phyloP scores from a whole-genome alignment of 2,329 filamentous ascomycete species.

The Cadophora malorum region DNA sequence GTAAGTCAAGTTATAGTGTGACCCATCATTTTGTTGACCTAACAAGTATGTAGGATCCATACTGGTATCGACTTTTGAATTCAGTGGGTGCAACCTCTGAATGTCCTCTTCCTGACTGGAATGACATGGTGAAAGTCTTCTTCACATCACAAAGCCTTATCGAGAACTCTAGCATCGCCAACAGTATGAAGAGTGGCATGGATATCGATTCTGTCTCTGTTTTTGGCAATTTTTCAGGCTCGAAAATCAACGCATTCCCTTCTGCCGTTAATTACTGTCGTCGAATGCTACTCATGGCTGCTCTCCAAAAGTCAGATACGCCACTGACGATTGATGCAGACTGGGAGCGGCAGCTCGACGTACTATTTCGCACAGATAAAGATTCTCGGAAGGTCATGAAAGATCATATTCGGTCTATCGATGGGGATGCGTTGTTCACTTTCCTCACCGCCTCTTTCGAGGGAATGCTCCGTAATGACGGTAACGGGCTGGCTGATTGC shows the following conservation, averaged over 20 bases:
- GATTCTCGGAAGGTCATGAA: slow-evolving; percentile 65
- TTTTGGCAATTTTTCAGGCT: slow-evolving; percentile 49
- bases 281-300: slow-evolving; percentile 64
- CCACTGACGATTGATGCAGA: slow-evolving; percentile 68
- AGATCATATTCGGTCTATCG: slow-evolving; percentile 54
- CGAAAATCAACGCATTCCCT: slow-evolving; percentile 63
- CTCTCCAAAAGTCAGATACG: slow-evolving; percentile 45
- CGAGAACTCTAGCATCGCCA: slow-evolving; percentile 42
- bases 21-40: neutral
- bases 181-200: slow-evolving; percentile 48
- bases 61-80: slow-evolving; percentile 72
- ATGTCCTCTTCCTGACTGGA: slow-evolving; percentile 57
- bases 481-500: slow-evolving; percentile 52
- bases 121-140: slow-evolving; percentile 55
- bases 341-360: slow-evolving; percentile 83
- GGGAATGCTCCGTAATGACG: slow-evolving; percentile 56
- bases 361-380: slow-evolving; percentile 73
- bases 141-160: slow-evolving; percentile 51
- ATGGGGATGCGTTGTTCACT: slow-evolving; percentile 49
- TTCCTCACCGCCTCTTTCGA: slow-evolving; percentile 63
- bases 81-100: slow-evolving; percentile 52
- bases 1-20: slow-evolving; percentile 56
- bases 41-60: slow-evolving; percentile 53
- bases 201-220: slow-evolving; percentile 49
- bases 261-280: slow-evolving; percentile 74